Evolutionary conservation across 1,284 basidiomycete genomes (phyloP), one percentile per base, ranked within the genome.

Genomic region (Mycena citricolor): DNA sequence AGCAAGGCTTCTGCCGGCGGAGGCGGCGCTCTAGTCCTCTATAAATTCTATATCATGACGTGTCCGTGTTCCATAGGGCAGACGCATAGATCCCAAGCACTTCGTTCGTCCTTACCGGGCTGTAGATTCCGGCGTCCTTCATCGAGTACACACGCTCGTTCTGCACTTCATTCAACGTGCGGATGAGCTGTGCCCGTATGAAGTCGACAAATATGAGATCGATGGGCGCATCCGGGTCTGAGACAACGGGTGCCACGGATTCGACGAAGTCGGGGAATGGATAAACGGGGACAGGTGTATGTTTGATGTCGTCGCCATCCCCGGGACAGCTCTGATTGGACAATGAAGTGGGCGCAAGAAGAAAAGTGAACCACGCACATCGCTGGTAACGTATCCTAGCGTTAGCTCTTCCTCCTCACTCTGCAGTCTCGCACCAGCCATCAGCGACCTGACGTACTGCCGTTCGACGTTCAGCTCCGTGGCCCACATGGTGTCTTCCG

Each of bases 171-270:
- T 87, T 89, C 34, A 86, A 60, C 42, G 79, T 72, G 14, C 52
- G 41, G 41, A 88, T 54, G 26, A 86, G 56, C 49, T 77, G 64
- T 5, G 47, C 52, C 58, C 74, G 67, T 54, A 86, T 80, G 61
- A 86, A 88, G 61, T 81, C 68, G 33, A 83, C 68, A 59, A 87
- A 88, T 40, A 88, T 76, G 22, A 89, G 70, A 57, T 87, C 85
- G 52, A 88, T 69, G 0, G 68, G 65, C 0, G 74, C 70, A 46
- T 72, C 66, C 44, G 65, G 0, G 72, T 51, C n/a, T 77, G 72
- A 61, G 0, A 81, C 80, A 2, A 74, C 56, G 20, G 70, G 62
- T 1, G 82, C 82, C 14, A 66, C 69, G 37, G 49, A 54, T 20
- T 41, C 45, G 46, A 86, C 71, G 61, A 79, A 87, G 57, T 71